These are phyloP conservation scores for Paramecium sonneborni DNA, from an alignment of 73 alveolate genomes.

Conservation along the genomic window DNA sequence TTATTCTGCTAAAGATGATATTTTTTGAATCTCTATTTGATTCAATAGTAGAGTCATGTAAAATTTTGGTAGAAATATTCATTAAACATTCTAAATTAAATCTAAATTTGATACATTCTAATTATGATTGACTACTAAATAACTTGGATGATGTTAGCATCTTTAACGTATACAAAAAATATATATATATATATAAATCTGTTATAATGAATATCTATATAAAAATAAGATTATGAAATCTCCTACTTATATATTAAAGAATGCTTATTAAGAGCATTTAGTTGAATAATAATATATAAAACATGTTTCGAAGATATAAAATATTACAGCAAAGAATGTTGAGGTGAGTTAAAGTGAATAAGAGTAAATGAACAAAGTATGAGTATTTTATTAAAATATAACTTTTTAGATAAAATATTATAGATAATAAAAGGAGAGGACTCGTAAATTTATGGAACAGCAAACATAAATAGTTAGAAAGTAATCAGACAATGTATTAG, in stretches of 20 bases:
- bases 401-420: background rate
- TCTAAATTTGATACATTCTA: background rate
- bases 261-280: constrained; percentile 13
- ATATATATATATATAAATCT: background rate
- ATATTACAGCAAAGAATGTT: background rate
- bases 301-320: constrained; percentile 20
- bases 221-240: constrained; percentile 25
- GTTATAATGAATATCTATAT: background rate
- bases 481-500: background rate
- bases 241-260: constrained; percentile 51
- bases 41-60: background rate
- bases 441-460: background rate
- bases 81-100: background rate
- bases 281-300: constrained; percentile 4
- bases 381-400: background rate
- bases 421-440: constrained; percentile 18
- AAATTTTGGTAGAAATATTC: background rate
- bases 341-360: background rate
- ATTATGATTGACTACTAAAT: background rate
- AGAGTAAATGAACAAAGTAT: constrained; percentile 23
- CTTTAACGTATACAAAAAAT: background rate
- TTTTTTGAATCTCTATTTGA: background rate
- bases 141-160: background rate
- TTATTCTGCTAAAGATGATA: background rate
- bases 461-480: background rate